Percentiles rank a stretch among this genome's conserved stretches.
These are phyloP conservation scores for Zasmidium citrigriseum DNA, from an alignment of 2,329 filamentous ascomycete species.

Conservation along the genomic window DNA sequence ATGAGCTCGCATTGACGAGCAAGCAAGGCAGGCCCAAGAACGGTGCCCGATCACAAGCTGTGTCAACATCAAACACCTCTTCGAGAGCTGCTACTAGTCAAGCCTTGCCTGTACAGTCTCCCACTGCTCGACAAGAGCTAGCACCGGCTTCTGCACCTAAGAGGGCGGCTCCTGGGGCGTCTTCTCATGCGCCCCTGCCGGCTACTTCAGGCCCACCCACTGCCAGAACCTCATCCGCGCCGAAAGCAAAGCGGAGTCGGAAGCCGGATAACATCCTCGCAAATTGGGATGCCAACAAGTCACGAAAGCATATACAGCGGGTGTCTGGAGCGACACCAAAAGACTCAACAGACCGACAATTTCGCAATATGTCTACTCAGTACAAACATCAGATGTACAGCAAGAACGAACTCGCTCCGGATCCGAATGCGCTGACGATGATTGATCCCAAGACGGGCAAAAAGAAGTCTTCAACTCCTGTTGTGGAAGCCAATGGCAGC, in stretches of 20 bases:
- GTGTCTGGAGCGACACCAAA: slow-evolving; percentile 26
- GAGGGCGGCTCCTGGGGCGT: neutral
- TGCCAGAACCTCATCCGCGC: neutral
- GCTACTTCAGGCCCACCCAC: neutral
- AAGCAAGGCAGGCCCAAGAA: neutral
- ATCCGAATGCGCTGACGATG: slow-evolving; percentile 26
- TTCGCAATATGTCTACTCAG: slow-evolving; percentile 24
- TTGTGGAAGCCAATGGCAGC: neutral
- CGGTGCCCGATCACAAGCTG: no score
- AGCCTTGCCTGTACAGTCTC: neutral
- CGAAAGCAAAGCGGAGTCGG: slow-evolving; percentile 4
- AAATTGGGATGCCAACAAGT: slow-evolving; percentile 16
- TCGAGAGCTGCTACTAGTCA: no score
- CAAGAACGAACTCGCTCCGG: slow-evolving; percentile 30
- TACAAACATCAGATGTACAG: slow-evolving; percentile 25
- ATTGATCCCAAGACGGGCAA: slow-evolving; percentile 35
- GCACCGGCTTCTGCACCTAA: neutral
- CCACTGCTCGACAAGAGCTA: neutral
- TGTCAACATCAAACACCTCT: neutral
- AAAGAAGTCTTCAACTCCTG: neutral
- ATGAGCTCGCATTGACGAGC: neutral
- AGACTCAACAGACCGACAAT: slow-evolving; percentile 22
- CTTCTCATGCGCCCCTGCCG: neutral
- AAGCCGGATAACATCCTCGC: slow-evolving; percentile 12
- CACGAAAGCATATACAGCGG: slow-evolving; percentile 15